Percentiles rank a stretch among this genome's conserved stretches.
These are phyloP conservation scores for Colletotrichum cereale DNA, from an alignment of 2,329 filamentous ascomycete species.

Conservation along the genomic window DNA sequence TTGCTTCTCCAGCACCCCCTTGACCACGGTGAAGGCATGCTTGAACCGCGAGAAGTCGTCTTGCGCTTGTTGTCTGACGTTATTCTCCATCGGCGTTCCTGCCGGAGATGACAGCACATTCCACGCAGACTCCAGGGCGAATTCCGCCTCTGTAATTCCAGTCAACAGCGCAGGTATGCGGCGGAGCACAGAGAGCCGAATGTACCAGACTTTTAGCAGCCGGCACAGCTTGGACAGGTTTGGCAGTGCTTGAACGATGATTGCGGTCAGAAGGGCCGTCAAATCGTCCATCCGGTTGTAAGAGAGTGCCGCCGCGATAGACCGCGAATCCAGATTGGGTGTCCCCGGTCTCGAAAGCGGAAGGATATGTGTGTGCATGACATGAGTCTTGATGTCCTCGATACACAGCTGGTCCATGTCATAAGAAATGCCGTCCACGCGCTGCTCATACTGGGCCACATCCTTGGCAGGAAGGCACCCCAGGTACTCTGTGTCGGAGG, in stretches of 20 bases:
- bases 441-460: constrained; percentile 76
- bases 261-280: constrained; percentile 89
- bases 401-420: constrained; percentile 79
- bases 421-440: constrained; percentile 79
- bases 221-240: constrained; percentile 79
- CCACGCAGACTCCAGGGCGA: constrained; percentile 76
- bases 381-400: constrained; percentile 90
- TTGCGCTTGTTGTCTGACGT: constrained; percentile 3
- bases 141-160: constrained; percentile 75
- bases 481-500: constrained; percentile 62
- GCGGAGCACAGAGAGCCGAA: constrained; percentile 80
- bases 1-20: constrained; percentile 73
- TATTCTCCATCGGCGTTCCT: constrained; percentile 2
- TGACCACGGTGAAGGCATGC: constrained; percentile 69
- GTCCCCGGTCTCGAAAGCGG: constrained; percentile 66
- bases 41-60: constrained; percentile 46
- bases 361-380: constrained; percentile 83
- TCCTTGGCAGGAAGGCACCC: constrained; percentile 77
- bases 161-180: constrained; percentile 77
- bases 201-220: constrained; percentile 82
- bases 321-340: constrained; percentile 58
- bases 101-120: constrained; percentile 62
- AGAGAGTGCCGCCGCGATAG: constrained; percentile 58
- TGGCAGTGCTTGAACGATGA: constrained; percentile 89
- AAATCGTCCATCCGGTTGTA: constrained; percentile 88